These are phyloP conservation scores for Acacia crassicarpa DNA, from an alignment of 306 rosid genomes.

Conservation along the genomic window DNA sequence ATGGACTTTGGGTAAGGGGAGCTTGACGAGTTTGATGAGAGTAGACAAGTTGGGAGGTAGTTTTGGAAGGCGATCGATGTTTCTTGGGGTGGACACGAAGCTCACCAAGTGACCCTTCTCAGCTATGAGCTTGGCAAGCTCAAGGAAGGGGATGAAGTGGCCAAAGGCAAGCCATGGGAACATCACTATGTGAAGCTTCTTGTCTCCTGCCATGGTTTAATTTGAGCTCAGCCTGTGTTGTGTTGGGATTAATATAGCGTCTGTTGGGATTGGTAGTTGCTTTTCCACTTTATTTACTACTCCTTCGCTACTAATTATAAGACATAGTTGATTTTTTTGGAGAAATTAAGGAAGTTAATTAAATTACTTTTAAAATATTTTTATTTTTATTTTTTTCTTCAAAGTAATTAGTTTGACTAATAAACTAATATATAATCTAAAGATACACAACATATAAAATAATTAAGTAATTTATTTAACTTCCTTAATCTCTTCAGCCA, in stretches of 20 bases:
- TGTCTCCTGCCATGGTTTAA: slow-evolving; percentile 17
- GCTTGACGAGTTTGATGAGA: slow-evolving; percentile 14
- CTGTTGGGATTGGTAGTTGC: no score
- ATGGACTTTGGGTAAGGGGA: slow-evolving; percentile 20
- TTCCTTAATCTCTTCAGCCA: no score
- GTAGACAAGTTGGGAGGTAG: slow-evolving; percentile 27
- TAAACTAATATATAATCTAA: no score
- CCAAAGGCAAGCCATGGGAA: neutral
- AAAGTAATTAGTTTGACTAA: no score
- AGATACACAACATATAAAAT: no score
- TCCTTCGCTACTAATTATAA: no score
- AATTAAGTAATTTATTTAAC: no score
- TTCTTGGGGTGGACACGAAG: slow-evolving; percentile 47
- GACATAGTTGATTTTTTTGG: no score
- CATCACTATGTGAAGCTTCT: slow-evolving; percentile 3
- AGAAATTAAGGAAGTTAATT: no score
- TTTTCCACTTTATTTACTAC: no score
- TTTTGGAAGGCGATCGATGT: slow-evolving; percentile 47
- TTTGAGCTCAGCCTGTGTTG: neutral
- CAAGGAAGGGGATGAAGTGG: slow-evolving; percentile 35
- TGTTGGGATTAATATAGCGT: neutral
- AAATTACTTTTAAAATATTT: no score
- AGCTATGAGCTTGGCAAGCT: slow-evolving; percentile 44
- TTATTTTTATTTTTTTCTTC: no score
- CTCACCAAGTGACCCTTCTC: slow-evolving; percentile 44